A percentile compares a stretch with the other conserved stretches of the same genome.
phyloP scores from a whole-genome alignment of 768 basidiomycete species.

The Mycena maculata region DNA sequence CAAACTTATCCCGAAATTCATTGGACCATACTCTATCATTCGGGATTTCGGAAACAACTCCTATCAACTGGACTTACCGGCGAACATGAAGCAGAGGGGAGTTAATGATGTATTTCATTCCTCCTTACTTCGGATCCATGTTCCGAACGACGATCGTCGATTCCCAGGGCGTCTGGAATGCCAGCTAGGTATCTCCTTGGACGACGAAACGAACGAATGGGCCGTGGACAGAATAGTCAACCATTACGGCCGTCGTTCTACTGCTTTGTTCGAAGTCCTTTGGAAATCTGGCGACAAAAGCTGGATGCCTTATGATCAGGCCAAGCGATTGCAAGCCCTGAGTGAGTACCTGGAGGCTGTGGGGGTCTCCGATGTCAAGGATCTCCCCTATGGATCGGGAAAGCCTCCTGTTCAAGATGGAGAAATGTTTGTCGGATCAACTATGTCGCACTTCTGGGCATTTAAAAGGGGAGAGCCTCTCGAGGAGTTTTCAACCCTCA shows the following conservation, averaged over 20 bases:
- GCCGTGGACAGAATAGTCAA: slow-evolving; percentile 39
- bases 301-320: slow-evolving; percentile 45
- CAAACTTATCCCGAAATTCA: slow-evolving; percentile 45
- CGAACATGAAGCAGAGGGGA: slow-evolving; percentile 36
- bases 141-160: slow-evolving; percentile 47
- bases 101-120: slow-evolving; percentile 34
- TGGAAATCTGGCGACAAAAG: too few relatives aligned
- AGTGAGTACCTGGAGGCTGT: slow-evolving; percentile 34
- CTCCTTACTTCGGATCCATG: slow-evolving; percentile 42
- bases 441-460: neutral
- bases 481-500: neutral
- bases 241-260: slow-evolving; percentile 34
- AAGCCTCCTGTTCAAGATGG: too few relatives aligned
- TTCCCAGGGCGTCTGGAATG: neutral
- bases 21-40: slow-evolving; percentile 43
- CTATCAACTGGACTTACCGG: slow-evolving; percentile 30
- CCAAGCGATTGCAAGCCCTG: slow-evolving; percentile 38
- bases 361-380: neutral
- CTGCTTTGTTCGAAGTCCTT: slow-evolving; percentile 39
- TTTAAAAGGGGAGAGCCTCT: neutral
- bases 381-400: neutral
- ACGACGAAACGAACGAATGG: slow-evolving; percentile 34
- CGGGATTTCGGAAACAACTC: slow-evolving; percentile 30
- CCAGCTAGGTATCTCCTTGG: neutral
- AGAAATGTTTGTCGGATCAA: neutral